These are phyloP conservation scores for Fragosphaeria purpurea DNA, from an alignment of 2,329 filamentous ascomycete genomes.

Conservation along the genomic window DNA sequence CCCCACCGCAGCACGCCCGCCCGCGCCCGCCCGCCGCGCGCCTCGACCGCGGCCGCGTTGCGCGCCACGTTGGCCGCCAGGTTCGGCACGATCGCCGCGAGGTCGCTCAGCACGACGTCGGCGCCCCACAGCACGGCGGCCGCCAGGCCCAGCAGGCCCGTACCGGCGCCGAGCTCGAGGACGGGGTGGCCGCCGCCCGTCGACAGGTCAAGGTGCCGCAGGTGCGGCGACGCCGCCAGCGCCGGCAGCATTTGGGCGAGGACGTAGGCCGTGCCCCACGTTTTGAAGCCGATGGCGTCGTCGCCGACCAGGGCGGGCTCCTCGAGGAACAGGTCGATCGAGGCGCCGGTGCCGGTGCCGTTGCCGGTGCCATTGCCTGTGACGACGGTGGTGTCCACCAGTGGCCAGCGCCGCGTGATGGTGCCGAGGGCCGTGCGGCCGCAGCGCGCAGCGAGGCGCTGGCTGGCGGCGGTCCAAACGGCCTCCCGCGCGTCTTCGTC, in stretches of 20 bases:
- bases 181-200: slow-evolving; percentile 22
- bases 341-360: slow-evolving; percentile 11
- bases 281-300: slow-evolving; percentile 74
- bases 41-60: slow-evolving; percentile 49
- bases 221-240: background rate
- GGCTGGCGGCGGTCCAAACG: slow-evolving; percentile 71
- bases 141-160: slow-evolving; percentile 80
- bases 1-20: slow-evolving; percentile 70
- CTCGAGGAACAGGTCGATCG: slow-evolving; percentile 60
- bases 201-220: background rate
- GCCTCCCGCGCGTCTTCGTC: slow-evolving; percentile 55
- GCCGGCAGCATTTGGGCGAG: slow-evolving; percentile 60
- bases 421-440: slow-evolving; percentile 57
- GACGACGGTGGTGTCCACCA: slow-evolving; percentile 18
- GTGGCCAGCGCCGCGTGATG: slow-evolving; percentile 45
- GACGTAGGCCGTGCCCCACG: slow-evolving; percentile 86
- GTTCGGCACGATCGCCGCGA: slow-evolving; percentile 76
- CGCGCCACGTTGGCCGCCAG: slow-evolving; percentile 60
- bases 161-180: slow-evolving; percentile 82
- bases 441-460: slow-evolving; percentile 73
- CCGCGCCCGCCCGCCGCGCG: slow-evolving; percentile 44
- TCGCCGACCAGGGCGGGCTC: slow-evolving; percentile 86
- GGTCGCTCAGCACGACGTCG: slow-evolving; percentile 66
- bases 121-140: slow-evolving; percentile 62
- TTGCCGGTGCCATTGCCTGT: background rate